Evolutionary conservation across 495 filamentous ascomycete genomes (phyloP), one percentile per base, ranked within the genome.

Genomic region (Parathielavia appendiculata): DNA sequence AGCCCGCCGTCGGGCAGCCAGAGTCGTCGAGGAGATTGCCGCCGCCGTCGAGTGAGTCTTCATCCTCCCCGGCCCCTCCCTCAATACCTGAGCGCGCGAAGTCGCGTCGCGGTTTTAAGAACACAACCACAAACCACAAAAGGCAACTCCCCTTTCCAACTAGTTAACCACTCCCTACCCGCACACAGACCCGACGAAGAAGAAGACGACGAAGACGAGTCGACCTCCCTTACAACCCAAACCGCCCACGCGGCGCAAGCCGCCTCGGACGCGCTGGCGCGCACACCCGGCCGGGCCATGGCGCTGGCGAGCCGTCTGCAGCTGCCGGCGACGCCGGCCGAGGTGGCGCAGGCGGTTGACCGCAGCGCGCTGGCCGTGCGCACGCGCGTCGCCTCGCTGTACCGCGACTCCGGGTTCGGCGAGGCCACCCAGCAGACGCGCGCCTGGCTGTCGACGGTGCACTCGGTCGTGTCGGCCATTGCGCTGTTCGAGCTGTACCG

Each of bases 341-440:
- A 89, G 48, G 85, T 97, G 48, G 89, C 86, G n/a, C 81, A 90
- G 61, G 84, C 79, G 38, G 90, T 95, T 62, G 92, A 97, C 69
- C 81, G 81, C 59, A 79, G 83, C 61, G 88, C 90, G 1, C 70
- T 83, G 20, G 81, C 77, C 32, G 71, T 92, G 47, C 82, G 85
- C 67, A 75, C 72, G 40, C 75, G 71, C 61, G 75, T 81, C 55
- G 67, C 72, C 50, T 67, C 73, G 9, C 70, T 76, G 4, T 81
- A 81, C 60, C 72, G 75, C 20, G 73, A 76, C 12, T 78, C 74
- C 14, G 76, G 78, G 36, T 71, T 84, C 49, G 69, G 71, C 26
- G 76, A 89, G 59, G 72, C 74, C 12, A 73, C 87, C 2, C 79
- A 85, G 61, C 69, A 77, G 14, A 73, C 78, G 36, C 82, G 91